Conservation (phyloP, 225 moss, liverwort and hornwort species). For the Sphagnum tenellum region DNA sequence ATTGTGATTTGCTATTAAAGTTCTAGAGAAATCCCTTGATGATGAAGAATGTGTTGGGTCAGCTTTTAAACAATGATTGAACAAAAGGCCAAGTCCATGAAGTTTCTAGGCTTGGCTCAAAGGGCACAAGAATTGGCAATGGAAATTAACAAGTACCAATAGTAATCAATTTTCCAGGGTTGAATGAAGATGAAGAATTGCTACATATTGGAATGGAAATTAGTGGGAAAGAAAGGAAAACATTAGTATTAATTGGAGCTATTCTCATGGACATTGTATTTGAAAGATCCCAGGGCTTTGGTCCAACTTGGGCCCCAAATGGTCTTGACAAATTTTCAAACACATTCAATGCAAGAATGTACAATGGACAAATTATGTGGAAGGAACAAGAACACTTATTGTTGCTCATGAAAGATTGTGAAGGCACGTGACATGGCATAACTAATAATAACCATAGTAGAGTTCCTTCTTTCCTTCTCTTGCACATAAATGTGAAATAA, state of each 20-base stretch:
- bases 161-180: background rate
- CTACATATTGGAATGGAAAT: background rate
- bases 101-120: too few species aligned
- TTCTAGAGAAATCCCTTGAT: slow-evolving; percentile 81
- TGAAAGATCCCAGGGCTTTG: slow-evolving; percentile 48
- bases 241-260: slow-evolving; percentile 4
- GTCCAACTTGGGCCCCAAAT: slow-evolving; percentile 16
- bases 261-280: slow-evolving; percentile 2
- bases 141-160: too few species aligned
- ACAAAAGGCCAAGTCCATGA: too few species aligned
- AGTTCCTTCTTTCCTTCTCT: too few species aligned
- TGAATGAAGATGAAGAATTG: background rate
- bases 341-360: background rate
- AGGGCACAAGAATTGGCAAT: too few species aligned
- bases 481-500: too few species aligned
- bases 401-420: too few species aligned
- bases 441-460: too few species aligned
- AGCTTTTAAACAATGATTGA: background rate
- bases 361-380: slow-evolving; percentile 2
- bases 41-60: slow-evolving; percentile 56
- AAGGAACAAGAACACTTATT: too few species aligned
- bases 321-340: background rate
- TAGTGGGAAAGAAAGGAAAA: background rate
- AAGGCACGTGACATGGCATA: too few species aligned
- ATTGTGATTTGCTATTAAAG: slow-evolving; percentile 78